Evolutionary conservation across 2,329 filamentous ascomycete genomes (phyloP).

Genomic region (Aspergillus persii): DNA sequence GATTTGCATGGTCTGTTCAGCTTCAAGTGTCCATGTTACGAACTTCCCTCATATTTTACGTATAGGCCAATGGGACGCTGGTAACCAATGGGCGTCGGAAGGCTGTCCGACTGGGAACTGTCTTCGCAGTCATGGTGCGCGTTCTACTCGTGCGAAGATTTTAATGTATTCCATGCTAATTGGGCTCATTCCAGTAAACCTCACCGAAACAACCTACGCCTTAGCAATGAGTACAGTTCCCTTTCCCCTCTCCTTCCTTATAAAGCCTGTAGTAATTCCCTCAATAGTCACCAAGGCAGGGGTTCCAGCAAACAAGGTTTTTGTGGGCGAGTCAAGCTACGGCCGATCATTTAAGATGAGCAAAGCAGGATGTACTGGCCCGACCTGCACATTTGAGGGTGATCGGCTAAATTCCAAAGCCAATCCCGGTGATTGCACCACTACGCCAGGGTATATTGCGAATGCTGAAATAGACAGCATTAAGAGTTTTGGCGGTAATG

Average conservation of each 20-base stretch:
- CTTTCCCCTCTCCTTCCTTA: too few species aligned
- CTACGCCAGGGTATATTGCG: slow-evolving; percentile 39
- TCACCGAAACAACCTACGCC: slow-evolving; percentile 42
- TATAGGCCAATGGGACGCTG: slow-evolving; percentile 9
- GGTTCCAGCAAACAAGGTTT: slow-evolving; percentile 15
- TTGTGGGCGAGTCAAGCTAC: slow-evolving; percentile 37
- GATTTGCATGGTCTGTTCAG: slow-evolving; percentile 18
- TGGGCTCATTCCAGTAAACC: too few species aligned
- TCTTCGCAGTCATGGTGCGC: slow-evolving; percentile 41
- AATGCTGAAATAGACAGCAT: slow-evolving; percentile 47
- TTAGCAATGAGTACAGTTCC: too few species aligned
- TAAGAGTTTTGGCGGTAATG: too few species aligned
- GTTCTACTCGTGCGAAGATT: too few species aligned
- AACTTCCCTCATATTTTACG: too few species aligned
- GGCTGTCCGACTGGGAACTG: slow-evolving; percentile 29
- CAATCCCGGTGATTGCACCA: slow-evolving; percentile 31
- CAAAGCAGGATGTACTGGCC: slow-evolving; percentile 27
- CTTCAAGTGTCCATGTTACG: too few species aligned
- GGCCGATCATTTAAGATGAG: slow-evolving; percentile 38
- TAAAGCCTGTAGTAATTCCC: slow-evolving; percentile 31
- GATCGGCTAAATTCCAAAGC: slow-evolving; percentile 27
- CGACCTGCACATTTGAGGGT: slow-evolving; percentile 36
- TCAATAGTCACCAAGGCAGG: slow-evolving; percentile 25
- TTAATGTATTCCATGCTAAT: too few species aligned
- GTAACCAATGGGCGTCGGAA: not conserved